phyloP scores from a whole-genome alignment of 2,329 filamentous ascomycete species.

The Scorias spongiosa region DNA sequence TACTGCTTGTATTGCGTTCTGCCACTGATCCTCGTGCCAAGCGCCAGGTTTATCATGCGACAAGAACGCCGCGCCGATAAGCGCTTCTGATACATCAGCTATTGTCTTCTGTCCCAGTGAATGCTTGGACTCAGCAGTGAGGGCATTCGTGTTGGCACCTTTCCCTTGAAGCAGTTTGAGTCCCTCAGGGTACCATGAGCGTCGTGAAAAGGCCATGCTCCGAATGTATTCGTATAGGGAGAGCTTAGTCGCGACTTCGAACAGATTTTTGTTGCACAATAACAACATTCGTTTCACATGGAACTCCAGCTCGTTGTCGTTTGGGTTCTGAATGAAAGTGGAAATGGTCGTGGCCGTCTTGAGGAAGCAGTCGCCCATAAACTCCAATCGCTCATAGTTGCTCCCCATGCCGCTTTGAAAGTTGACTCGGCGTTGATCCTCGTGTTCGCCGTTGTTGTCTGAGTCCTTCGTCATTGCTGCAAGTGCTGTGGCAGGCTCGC shows the following conservation, averaged over 20 bases:
- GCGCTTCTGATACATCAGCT: slow-evolving; percentile 84
- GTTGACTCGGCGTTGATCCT: slow-evolving; percentile 47
- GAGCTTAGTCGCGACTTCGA: slow-evolving; percentile 55
- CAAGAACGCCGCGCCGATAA: slow-evolving; percentile 73
- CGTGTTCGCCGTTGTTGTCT: slow-evolving; percentile 63
- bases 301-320: slow-evolving; percentile 69
- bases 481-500: slow-evolving; percentile 56
- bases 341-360: slow-evolving; percentile 93
- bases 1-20: slow-evolving; percentile 49
- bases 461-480: slow-evolving; percentile 90
- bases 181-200: slow-evolving; percentile 78
- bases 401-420: slow-evolving; percentile 76
- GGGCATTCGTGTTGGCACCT: slow-evolving; percentile 24
- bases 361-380: slow-evolving; percentile 82
- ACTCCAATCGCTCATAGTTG: slow-evolving; percentile 90
- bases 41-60: slow-evolving; percentile 31
- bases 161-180: slow-evolving; percentile 54
- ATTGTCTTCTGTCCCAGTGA: slow-evolving; percentile 58
- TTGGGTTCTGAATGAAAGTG: slow-evolving; percentile 60
- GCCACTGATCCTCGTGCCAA: slow-evolving; percentile 35
- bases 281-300: slow-evolving; percentile 85
- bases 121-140: slow-evolving; percentile 12
- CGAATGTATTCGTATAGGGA: slow-evolving; percentile 64
- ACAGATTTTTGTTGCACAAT: slow-evolving; percentile 82
- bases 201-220: slow-evolving; percentile 63